phyloP scores from a whole-genome alignment of 116 monocot genomes.

The Dioscorea cayenensis region DNA sequence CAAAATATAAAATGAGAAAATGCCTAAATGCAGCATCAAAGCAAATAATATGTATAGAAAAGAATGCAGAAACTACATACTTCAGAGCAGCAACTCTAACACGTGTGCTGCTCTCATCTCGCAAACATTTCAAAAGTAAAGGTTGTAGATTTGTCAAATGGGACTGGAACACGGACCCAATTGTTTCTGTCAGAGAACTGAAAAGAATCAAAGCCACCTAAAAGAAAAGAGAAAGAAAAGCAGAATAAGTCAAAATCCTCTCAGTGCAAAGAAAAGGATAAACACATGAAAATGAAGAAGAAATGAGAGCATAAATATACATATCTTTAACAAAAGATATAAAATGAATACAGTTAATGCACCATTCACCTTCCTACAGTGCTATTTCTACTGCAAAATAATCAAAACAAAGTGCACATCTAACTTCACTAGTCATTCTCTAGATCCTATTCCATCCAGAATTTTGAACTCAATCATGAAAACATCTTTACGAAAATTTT shows the following conservation, averaged over 20 bases:
- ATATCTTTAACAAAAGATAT: too few relatives aligned
- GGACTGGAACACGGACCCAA: conserved; percentile 81
- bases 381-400: too few relatives aligned
- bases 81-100: conserved; percentile 96
- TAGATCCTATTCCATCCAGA: too few relatives aligned
- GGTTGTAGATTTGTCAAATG: conserved; percentile 71
- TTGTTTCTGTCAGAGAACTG: conserved; percentile 92
- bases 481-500: too few relatives aligned
- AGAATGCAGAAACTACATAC: conserved; percentile 24
- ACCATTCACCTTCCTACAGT: too few relatives aligned
- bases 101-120: conserved; percentile 82
- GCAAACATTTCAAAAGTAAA: conserved; percentile 80
- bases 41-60: neutral
- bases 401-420: too few relatives aligned
- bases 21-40: neutral
- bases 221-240: conserved; percentile 2
- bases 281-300: neutral
- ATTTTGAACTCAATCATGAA: too few relatives aligned
- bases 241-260: neutral
- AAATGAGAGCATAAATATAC: neutral
- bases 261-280: neutral
- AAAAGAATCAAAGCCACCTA: conserved; percentile 96
- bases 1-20: conserved; percentile 4
- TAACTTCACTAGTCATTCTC: too few relatives aligned
- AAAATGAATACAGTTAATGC: too few relatives aligned